Evolutionary conservation across 2,329 filamentous ascomycete species (phyloP), one percentile per base, ranked within the genome.

Genomic region (Colletotrichum scovillei): DNA sequence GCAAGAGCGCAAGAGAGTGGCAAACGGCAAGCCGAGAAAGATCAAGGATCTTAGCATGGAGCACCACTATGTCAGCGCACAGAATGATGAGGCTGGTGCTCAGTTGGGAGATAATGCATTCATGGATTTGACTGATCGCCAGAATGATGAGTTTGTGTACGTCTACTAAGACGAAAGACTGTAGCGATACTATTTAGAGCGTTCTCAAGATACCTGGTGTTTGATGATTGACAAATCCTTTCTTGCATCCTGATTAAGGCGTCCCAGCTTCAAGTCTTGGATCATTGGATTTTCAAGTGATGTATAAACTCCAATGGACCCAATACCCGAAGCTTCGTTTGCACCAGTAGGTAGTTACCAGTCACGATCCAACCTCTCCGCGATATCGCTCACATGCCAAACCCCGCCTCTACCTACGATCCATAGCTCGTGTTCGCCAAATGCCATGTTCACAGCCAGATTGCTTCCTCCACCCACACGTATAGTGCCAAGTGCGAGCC

Each of bases 101-200:
- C 77, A 73, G 1, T 69, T 88, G 24, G 88, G 88, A 6, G 84
- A 87, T 19, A 85, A 88, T 59, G 88, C 87, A 0, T 88, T 89
- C 63, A 79, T 88, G 75, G 92, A 93, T 80, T 76, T 92, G 75
- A 92, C 91, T 0, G 92, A 93, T 79, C 81, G 87, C 24, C 83
- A 91, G 82, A 93, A 93, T 76, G 90, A 93, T 70, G 91, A 93
- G 77, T 93, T 93, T 81, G 86, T 92, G 19, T 92, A 90, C 80
- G 86, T 91, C 59, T 91, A 91, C 76, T 90, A 79, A 56, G 46
- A 16, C 11, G 3, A 14, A 14, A 49, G 4, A 2, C 8, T 22
- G 8, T 49, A 49, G 42, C 7, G 19, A 24, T 32, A 4, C 19
- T 52, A 4, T 1, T n/a, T 38, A 5, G 12, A 56, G 24, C 22